A percentile compares a stretch with the other conserved stretches of the same genome.
Evolutionary conservation across 139 green algal species (phyloP).

Genomic region (Chlorella sp.): DNA sequence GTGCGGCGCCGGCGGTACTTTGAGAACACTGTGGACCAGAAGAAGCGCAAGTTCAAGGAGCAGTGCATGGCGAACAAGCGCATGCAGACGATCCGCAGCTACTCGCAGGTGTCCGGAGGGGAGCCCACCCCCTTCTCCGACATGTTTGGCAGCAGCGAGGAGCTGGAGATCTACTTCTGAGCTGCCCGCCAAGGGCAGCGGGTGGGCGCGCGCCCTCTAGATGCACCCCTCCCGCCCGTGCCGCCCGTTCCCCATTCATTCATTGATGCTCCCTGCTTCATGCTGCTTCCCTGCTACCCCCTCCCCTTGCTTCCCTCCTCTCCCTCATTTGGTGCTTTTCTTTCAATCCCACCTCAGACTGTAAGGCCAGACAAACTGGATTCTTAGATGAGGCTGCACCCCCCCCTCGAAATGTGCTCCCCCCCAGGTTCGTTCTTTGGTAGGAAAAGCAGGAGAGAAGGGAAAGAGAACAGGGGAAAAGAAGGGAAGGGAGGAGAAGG

Average conservation of each 20-base stretch:
- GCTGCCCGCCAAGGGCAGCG: not conserved
- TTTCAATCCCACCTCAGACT: not conserved
- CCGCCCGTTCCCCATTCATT: not conserved
- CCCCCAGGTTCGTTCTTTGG: too few relatives aligned
- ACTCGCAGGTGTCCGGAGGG: constrained; percentile 35
- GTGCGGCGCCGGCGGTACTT: constrained; percentile 61
- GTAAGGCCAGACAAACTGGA: not conserved
- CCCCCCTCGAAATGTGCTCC: too few relatives aligned
- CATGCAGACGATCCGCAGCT: constrained; percentile 16
- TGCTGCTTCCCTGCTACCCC: not conserved
- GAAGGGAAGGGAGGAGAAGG: too few relatives aligned
- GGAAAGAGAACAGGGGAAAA: too few relatives aligned
- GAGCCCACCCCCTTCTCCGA: constrained; percentile 57
- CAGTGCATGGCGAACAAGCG: constrained; percentile 44
- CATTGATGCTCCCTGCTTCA: too few relatives aligned
- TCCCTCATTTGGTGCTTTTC: not conserved
- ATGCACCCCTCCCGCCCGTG: not conserved
- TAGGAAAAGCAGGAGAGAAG: too few relatives aligned
- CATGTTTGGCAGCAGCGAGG: constrained; percentile 43
- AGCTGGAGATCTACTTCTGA: constrained; percentile 31
- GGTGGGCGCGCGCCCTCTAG: not conserved
- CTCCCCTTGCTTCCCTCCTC: not conserved
- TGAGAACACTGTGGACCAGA: constrained; percentile 59
- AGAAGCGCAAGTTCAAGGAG: constrained; percentile 63
- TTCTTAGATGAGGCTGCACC: too few relatives aligned